Evolutionary conservation across 2,329 filamentous ascomycete species (phyloP).

Genomic region (Aureobasidium sp.): DNA sequence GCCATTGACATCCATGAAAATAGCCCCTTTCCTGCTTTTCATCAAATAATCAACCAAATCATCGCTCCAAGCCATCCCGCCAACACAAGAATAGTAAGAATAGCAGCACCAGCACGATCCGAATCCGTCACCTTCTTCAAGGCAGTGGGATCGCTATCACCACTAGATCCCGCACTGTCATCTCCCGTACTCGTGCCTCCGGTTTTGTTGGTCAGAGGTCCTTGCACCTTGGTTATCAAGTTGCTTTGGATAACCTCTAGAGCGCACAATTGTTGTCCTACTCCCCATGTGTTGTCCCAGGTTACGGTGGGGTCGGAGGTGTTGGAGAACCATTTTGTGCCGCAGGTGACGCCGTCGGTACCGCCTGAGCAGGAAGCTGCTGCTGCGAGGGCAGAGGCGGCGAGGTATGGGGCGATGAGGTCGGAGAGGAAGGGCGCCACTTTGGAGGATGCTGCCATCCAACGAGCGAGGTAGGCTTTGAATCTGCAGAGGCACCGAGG

Average conservation of each 20-base stretch:
- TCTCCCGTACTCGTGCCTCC: conserved; percentile 49
- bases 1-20: no score
- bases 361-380: conserved; percentile 39
- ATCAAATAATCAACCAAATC: conserved; percentile 18
- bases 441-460: conserved; percentile 36
- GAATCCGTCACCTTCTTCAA: conserved; percentile 45
- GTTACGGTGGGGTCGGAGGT: conserved; percentile 9
- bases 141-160: conserved; percentile 23
- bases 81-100: conserved; percentile 54
- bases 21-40: no score
- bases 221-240: conserved; percentile 31
- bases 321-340: conserved; percentile 35
- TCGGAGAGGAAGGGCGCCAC: conserved; percentile 36
- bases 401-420: conserved; percentile 33
- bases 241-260: conserved; percentile 42
- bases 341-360: conserved; percentile 34
- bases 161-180: conserved; percentile 32
- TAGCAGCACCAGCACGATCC: conserved; percentile 62
- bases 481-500: not conserved
- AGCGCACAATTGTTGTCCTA: conserved; percentile 46
- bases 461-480: conserved; percentile 60
- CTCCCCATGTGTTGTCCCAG: conserved; percentile 37
- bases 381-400: conserved; percentile 37
- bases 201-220: conserved; percentile 42
- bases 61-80: conserved; percentile 47